Conservation (phyloP, 208 protist genomes). For the Crithidia mellificae region DNA sequence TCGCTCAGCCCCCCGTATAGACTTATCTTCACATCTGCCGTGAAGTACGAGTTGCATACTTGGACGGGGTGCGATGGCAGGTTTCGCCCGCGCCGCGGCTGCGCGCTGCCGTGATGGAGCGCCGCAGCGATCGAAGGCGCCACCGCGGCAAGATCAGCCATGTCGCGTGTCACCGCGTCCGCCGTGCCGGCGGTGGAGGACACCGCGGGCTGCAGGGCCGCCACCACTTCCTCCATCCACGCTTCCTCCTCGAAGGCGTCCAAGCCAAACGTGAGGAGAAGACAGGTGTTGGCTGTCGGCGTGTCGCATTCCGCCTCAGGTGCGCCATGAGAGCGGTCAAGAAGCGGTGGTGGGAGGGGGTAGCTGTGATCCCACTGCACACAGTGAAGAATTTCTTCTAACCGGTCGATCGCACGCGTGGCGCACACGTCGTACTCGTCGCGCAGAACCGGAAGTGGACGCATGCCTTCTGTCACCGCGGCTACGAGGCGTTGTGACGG, state of each 20-base stretch:
- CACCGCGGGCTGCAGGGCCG: conserved; percentile 3
- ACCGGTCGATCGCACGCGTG: conserved; percentile 41
- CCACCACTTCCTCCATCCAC: conserved; percentile 26
- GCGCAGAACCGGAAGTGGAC: conserved; percentile 11
- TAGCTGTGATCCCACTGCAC: conserved; percentile 35
- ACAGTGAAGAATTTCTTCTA: conserved; percentile 56
- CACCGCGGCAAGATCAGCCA: neutral
- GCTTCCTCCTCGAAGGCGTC: conserved; percentile 44
- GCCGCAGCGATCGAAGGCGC: neutral
- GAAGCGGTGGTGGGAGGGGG: too few relatives aligned
- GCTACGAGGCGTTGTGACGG: too few relatives aligned
- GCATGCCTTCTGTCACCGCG: neutral
- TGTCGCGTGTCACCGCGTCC: neutral
- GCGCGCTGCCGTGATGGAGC: neutral
- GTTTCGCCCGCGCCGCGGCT: neutral
- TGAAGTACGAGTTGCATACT: conserved; percentile 43
- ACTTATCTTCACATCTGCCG: conserved; percentile 22
- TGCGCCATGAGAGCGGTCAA: too few relatives aligned
- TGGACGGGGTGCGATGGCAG: neutral
- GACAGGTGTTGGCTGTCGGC: conserved; percentile 17
- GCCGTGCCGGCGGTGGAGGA: too few relatives aligned
- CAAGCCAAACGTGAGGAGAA: conserved; percentile 29
- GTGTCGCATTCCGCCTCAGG: too few relatives aligned
- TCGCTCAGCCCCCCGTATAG: conserved; percentile 10
- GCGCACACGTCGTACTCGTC: conserved; percentile 30